Base-by-base conservation (phyloP, 2,329 filamentous ascomycete species). In the Lachnellula arida region DNA sequence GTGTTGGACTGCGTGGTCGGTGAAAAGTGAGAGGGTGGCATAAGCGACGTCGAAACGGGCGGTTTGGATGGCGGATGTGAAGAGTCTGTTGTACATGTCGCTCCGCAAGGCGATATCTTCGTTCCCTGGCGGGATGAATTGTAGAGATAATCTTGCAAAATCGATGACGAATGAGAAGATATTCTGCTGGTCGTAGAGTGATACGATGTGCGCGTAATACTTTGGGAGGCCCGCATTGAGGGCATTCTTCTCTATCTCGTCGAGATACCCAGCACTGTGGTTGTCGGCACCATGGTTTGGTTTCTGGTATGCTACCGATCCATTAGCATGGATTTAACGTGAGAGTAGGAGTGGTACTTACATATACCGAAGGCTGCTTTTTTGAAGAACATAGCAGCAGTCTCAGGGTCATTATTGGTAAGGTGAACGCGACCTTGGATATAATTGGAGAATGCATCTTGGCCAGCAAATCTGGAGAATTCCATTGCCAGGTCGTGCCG, bases 131-230 rank as follows among this genome's bases (percentile, higher is more conserved):
- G 56, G 62, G 39, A 67, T 54, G 59, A 89, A 87, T 65, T 90
- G 85, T 43, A 95, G 76, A 5, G 89, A 86, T 23, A 92, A 76
- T 40, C 84, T 81, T 40, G 89, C 86, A 75, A 96, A 97, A 62
- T 96, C 89, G 5, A 91, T 82, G 42, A 95, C 89, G 66, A 88
- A 89, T 1, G 89, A 88, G 70, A 89, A 89, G 0, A 87, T 85
- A 63, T 86, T 88, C 44, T 84, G 81, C 63, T 82, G 82, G 69
- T 97, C 92, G 67, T 89, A 97, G 1, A 99, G 78, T 19, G 84
- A 80, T 12, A 92, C 81, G 50, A 97, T 82, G 70, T 99, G 94
- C 43, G 87, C 84, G 71, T 95, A 95, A 73, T 97, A 99, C 60
- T 82, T 85, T 5, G 90, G 81, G 42, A 92, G 78, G 1, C 93